phyloP scores from a whole-genome alignment of 768 basidiomycete genomes.

The Podaxis sp. region DNA sequence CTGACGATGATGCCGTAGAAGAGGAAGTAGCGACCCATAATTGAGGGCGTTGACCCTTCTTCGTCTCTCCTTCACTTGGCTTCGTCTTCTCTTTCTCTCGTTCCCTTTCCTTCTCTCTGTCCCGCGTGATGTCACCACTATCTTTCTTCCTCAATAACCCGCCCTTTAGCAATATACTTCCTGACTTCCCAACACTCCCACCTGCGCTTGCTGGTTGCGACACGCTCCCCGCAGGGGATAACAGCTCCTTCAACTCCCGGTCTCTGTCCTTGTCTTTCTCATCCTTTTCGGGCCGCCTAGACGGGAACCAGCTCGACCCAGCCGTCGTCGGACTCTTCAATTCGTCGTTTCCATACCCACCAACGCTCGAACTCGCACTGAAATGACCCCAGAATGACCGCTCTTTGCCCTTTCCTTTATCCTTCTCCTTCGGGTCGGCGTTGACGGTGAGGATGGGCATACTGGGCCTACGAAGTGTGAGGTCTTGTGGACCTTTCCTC shows the following conservation, averaged over 20 bases:
- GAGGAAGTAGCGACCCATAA: conserved; percentile 28
- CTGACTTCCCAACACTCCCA: conserved; percentile 11
- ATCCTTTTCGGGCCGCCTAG: conserved; percentile 14
- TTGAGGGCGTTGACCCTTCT: conserved; percentile 28
- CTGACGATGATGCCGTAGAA: conserved; percentile 11
- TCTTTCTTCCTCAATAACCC: conserved; percentile 22
- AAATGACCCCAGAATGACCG: conserved; percentile 3
- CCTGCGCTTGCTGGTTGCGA: conserved; percentile 1
- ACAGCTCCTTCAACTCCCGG: not conserved
- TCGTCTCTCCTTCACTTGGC: conserved; percentile 16
- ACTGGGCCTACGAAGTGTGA: conserved; percentile 24
- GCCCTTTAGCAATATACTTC: conserved; percentile 16
- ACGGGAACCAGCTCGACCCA: not conserved
- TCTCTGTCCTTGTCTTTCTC: conserved; percentile 6
- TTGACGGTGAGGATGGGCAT: conserved; percentile 25
- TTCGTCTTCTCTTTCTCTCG: conserved; percentile 21
- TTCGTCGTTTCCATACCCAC: not conserved
- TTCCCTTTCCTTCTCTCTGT: conserved; percentile 25
- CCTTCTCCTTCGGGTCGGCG: not conserved
- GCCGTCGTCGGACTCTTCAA: conserved; percentile 2
- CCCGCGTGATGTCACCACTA: conserved; percentile 19
- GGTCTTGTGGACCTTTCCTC: conserved; percentile 16
- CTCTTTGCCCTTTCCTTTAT: not conserved
- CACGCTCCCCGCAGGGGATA: not conserved
- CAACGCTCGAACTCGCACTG: conserved; percentile 8